A percentile compares a stretch with the other conserved stretches of the same genome.
Conservation (phyloP, 2,329 filamentous ascomycete genomes). For the Verticillium klebahnii region DNA sequence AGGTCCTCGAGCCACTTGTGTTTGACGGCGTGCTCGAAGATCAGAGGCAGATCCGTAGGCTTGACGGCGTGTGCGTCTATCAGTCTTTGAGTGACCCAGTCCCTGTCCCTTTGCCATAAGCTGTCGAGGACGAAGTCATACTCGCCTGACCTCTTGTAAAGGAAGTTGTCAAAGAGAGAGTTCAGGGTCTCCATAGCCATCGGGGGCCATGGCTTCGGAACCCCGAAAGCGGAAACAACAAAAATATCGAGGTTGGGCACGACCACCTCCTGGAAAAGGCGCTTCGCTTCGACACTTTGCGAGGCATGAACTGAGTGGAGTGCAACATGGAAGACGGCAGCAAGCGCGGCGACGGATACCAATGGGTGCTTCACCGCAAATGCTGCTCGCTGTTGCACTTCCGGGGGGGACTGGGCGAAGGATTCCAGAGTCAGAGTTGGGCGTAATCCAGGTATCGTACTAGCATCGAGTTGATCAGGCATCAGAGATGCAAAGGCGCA, state of each 20-base stretch:
- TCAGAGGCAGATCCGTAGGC: slow-evolving; percentile 41
- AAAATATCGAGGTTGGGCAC: slow-evolving; percentile 75
- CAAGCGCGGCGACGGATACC: slow-evolving; percentile 80
- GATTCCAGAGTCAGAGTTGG: slow-evolving; percentile 66
- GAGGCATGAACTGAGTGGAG: slow-evolving; percentile 57
- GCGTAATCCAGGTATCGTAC: slow-evolving; percentile 76
- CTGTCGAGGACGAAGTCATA: slow-evolving; percentile 88
- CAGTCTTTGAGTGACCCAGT: slow-evolving; percentile 79
- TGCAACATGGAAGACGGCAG: slow-evolving; percentile 61
- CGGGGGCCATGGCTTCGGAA: slow-evolving; percentile 70
- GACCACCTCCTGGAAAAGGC: slow-evolving; percentile 62
- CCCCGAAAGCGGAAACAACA: slow-evolving; percentile 71
- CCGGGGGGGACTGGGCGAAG: slow-evolving; percentile 43
- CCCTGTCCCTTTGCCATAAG: slow-evolving; percentile 83
- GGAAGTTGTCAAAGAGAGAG: slow-evolving; percentile 77
- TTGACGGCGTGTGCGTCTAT: slow-evolving; percentile 74
- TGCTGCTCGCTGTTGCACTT: slow-evolving; percentile 47
- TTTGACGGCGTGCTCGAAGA: slow-evolving; percentile 63
- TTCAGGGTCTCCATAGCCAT: slow-evolving; percentile 72
- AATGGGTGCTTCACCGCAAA: slow-evolving; percentile 78
- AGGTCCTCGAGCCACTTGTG: slow-evolving; percentile 83
- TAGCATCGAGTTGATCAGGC: slow-evolving; percentile 73
- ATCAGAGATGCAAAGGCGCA: slow-evolving; percentile 77
- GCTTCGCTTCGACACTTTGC: slow-evolving; percentile 58
- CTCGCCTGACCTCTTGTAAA: slow-evolving; percentile 71